These are phyloP conservation scores for Tuber brumale DNA, from an alignment of 495 filamentous ascomycete genomes.

Conservation along the genomic window DNA sequence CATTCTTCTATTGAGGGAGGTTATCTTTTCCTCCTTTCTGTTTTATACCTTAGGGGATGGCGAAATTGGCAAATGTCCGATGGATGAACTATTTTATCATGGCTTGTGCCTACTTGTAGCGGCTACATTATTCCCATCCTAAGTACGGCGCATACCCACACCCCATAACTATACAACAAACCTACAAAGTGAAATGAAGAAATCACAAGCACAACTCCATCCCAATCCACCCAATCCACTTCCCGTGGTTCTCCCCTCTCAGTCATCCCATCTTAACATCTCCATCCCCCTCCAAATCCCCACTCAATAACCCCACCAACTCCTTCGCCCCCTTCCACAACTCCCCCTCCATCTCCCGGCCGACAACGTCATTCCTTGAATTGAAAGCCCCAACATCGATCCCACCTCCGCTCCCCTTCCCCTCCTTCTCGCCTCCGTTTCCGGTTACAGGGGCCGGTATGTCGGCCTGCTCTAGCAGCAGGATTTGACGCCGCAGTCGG, in stretches of 20 bases:
- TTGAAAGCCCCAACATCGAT: conserved; percentile 67
- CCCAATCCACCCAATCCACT: neutral
- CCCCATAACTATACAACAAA: neutral
- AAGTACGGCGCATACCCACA: neutral
- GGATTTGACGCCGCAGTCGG: conserved; percentile 56
- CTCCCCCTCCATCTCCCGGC: conserved; percentile 60
- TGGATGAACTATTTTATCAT: neutral
- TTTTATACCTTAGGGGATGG: neutral
- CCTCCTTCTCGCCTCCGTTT: conserved; percentile 20
- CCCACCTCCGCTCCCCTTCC: conserved; percentile 45
- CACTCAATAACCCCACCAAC: conserved; percentile 24
- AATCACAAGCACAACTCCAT: neutral
- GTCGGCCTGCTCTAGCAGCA: conserved; percentile 57
- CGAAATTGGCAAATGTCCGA: neutral
- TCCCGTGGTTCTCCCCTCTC: neutral
- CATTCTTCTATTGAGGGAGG: neutral
- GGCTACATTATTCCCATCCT: neutral
- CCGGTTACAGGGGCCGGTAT: conserved; percentile 43
- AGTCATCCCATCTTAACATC: conserved; percentile 12
- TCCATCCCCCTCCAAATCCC: conserved; percentile 7
- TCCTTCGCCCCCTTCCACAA: conserved; percentile 52
- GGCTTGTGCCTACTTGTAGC: neutral
- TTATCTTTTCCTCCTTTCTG: neutral
- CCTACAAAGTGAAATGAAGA: neutral
- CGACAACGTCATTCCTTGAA: conserved; percentile 59